Base-by-base conservation (phyloP, 2,329 filamentous ascomycete species). In the Fusarium pseudograminearum region DNA sequence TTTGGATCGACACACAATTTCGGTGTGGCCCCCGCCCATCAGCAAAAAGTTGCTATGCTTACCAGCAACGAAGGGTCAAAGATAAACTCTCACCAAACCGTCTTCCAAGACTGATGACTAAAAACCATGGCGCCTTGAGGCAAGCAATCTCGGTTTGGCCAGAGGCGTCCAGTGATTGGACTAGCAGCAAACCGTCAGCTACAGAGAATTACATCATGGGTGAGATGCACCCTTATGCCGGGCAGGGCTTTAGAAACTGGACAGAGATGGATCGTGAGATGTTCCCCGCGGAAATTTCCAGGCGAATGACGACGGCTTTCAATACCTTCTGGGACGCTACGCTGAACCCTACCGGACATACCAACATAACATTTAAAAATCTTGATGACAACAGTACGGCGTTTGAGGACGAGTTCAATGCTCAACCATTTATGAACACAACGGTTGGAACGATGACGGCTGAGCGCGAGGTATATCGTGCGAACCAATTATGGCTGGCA, bases 51-150 rank as follows among this genome's bases (percentile, higher is more conserved):
- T 57, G 34, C 4, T 12, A 41, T 7, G 34, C 53, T 0, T 24
- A 56, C 3, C 34, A 41, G 4, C 53, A 60, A 16, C 26, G 42
- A 1, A 22, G 33, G 0, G 2, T 48, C 15, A 14, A 24, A 0
- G 10, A 1, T 15, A 2, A 1, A 33, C 1, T 10, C 1, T 22
- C 15, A 3, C 9, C 3, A 0, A 14, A 33, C 3, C 30, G 20
- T 6, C 28, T 5, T 14, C 20, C 30, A 6, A 33, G 28, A 0
- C 5, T 33, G 1, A 33, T 48, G 30, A 4, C 2, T 2, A 24
- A 24, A 20, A 33, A 4, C 1, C 16, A 2, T 18, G 20, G 6
- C 5, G 9, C 45, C 4, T 7, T 59, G 1, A 11, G 26, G 11
- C 33, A 57, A 8, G 40, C 40, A 1, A 4, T 59, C 1, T 9